A percentile compares a stretch with the other conserved stretches of the same genome.
Conservation (phyloP, 495 filamentous ascomycete genomes). For the Neurospora sp. region DNA sequence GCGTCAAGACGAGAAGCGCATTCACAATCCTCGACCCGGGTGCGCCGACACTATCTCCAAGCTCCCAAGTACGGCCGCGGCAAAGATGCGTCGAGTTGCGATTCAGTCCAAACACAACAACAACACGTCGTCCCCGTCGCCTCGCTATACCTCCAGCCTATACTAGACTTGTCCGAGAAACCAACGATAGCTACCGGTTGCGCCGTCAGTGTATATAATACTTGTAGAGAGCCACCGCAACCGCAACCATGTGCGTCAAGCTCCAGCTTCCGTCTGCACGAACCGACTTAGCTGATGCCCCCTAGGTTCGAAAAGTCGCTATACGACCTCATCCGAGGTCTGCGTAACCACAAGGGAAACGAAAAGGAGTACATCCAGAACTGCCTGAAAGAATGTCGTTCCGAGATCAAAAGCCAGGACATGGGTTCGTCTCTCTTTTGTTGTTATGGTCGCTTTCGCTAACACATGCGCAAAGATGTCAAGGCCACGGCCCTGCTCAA, state of each 20-base stretch:
- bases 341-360: constrained; percentile 85
- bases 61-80: not conserved
- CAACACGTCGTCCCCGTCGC: not conserved
- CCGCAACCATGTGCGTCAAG: constrained; percentile 14
- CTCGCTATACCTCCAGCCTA: not conserved
- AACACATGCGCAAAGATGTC: constrained; percentile 49
- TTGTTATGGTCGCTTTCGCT: constrained; percentile 4
- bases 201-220: not conserved
- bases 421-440: constrained; percentile 51
- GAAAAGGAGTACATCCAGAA: constrained; percentile 90
- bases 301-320: constrained; percentile 96
- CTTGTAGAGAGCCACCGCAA: not conserved
- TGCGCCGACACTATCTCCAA: not conserved
- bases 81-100: not conserved
- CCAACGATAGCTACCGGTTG: not conserved
- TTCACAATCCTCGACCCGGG: not conserved
- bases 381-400: constrained; percentile 85
- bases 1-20: not conserved
- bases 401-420: constrained; percentile 81
- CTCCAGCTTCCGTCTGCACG: not conserved
- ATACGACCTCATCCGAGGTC: constrained; percentile 94
- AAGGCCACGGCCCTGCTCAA: constrained; percentile 94
- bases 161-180: not conserved
- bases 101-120: not conserved
- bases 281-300: constrained; percentile 14